Percentiles rank a stretch among this genome's conserved stretches.
These are phyloP conservation scores for Paraurostyla sp. DNA, from an alignment of 73 alveolate species.

Conservation along the genomic window DNA sequence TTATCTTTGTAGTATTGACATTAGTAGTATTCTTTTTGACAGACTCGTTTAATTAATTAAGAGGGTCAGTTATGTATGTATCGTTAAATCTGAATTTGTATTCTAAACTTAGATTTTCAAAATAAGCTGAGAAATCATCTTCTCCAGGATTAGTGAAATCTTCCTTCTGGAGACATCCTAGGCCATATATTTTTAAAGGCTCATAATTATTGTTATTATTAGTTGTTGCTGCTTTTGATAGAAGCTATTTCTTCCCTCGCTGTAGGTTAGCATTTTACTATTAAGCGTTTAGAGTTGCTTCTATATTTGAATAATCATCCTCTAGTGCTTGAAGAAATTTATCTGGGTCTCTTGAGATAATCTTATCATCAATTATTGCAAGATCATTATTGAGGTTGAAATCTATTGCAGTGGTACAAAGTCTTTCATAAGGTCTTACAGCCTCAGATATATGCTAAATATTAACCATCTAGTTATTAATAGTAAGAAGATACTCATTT, in stretches of 20 bases:
- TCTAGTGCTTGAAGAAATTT: not conserved
- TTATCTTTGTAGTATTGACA: not conserved
- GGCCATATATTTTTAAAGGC: too few relatives aligned
- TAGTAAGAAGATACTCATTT: constrained; percentile 25
- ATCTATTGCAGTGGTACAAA: constrained; percentile 25
- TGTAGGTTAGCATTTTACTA: not conserved
- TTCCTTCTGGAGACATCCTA: too few relatives aligned
- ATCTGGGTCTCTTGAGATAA: constrained; percentile 37
- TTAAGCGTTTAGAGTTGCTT: not conserved
- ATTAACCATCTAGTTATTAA: not conserved
- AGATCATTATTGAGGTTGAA: not conserved
- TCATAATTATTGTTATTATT: too few relatives aligned
- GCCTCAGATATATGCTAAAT: constrained; percentile 21
- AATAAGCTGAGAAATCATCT: not conserved
- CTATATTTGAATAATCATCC: not conserved
- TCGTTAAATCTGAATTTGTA: not conserved
- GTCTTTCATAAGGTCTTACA: constrained; percentile 42
- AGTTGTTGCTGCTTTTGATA: not conserved
- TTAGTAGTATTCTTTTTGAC: too few relatives aligned
- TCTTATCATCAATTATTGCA: constrained; percentile 23
- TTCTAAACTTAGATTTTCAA: constrained; percentile 15
- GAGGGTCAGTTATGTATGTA: not conserved
- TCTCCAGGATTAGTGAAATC: too few relatives aligned
- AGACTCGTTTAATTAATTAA: too few relatives aligned
- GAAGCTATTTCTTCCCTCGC: not conserved